phyloP scores from a whole-genome alignment of 352 stramenopile species.

The Plasmopara viticola region DNA sequence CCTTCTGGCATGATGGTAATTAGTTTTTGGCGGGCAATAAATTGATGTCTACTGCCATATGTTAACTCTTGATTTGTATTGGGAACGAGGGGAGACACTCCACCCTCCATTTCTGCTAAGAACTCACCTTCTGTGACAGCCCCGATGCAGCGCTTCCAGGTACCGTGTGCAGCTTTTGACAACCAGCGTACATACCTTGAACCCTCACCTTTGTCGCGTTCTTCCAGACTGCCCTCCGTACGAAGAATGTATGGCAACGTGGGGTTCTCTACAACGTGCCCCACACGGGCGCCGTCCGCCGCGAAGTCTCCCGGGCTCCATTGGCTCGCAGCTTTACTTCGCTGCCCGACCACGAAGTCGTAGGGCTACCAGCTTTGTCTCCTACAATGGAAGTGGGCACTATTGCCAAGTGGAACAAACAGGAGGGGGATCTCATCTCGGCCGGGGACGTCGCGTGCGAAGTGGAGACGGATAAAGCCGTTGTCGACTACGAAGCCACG shows the following conservation, averaged over 20 bases:
- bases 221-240: conserved; percentile 38
- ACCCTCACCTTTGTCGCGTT: no score
- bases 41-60: no score
- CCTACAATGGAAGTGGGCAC: conserved; percentile 94
- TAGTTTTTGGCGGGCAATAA: no score
- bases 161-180: conserved; percentile 3
- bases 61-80: no score
- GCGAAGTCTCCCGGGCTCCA: conserved; percentile 15
- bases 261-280: conserved; percentile 39
- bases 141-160: conserved; percentile 62
- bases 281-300: conserved; percentile 17
- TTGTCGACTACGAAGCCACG: conserved; percentile 96
- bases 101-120: conserved; percentile 25
- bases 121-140: conserved; percentile 23
- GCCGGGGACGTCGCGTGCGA: conserved; percentile 92
- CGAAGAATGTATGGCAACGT: conserved; percentile 56
- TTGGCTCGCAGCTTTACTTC: conserved; percentile 44
- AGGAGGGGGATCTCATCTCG: conserved; percentile 87
- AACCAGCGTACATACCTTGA: no score
- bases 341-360: conserved; percentile 69
- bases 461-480: conserved; percentile 98
- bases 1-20: no score
- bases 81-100: conserved; percentile 6
- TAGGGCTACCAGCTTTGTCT: conserved; percentile 66
- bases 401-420: conserved; percentile 92